Evolutionary conservation across 75 land plant genomes (phyloP), one percentile per base, ranked within the genome.

Genomic region (Pinus albicaulis): DNA sequence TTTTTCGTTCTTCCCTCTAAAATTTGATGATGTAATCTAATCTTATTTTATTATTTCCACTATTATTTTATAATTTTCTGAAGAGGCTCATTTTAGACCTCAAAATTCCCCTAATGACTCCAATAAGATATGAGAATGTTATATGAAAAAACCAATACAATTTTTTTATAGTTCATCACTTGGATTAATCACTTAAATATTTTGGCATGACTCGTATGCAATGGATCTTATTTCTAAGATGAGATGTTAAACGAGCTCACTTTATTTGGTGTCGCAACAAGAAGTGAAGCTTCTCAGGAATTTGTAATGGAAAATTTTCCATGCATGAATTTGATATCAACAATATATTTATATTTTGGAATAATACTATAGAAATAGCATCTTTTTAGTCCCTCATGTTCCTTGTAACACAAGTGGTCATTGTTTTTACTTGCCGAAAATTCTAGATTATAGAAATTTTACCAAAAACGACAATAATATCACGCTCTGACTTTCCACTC

Each of bases 241-340:
- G 60, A 19, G 20, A 90, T 80, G 77, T 91, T 92, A 81, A 92
- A 92, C 23, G 98, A 94, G 74, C 92, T 89, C 62, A 94, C 91
- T 76, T 97, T 87, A 82, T 80, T 85, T 20, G 92, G 89, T 5
- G 99, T 97, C 8, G 99, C 98, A 26, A 96, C 98, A 34, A 96
- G 92, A 65, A 96, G 77, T 28, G 99, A 95, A 25, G 98, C 98
- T 74, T 94, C 98, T 24, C 93, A 88, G 17, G 92, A 86, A 62
- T 38, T 68, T 38, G 24, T 31, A 68, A 68, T 38, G n/a, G 71
- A 48, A 68, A 28, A 68, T 57, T 90, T 90, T 55, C 94, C 99
- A 65, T 97, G 93, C 99, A 97, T 97, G 78, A 97, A 97, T 71
- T 87, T 92, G 82, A 98, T 97, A 55, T 92, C 98, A 56, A 97